These are phyloP conservation scores for Cokeromyces recurvatus DNA, from an alignment of 371 early-diverging fungal species.

Conservation along the genomic window DNA sequence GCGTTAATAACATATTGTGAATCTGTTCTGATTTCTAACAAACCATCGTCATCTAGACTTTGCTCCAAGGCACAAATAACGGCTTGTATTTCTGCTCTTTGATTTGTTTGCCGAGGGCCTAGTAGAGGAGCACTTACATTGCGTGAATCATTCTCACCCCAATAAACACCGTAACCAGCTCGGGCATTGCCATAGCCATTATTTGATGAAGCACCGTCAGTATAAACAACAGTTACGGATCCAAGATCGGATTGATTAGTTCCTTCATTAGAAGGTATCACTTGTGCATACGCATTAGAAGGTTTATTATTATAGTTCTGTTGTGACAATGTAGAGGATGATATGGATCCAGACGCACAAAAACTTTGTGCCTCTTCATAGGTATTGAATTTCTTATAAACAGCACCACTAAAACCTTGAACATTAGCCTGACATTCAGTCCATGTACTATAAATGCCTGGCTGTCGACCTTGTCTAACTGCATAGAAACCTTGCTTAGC, in stretches of 20 bases:
- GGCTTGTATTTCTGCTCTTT: conserved; percentile 82
- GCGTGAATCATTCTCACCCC: conserved; percentile 66
- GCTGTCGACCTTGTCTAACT: conserved; percentile 48
- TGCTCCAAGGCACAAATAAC: conserved; percentile 65
- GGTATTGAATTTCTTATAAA: conserved; percentile 56
- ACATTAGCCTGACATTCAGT: conserved; percentile 57
- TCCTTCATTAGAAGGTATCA: too few species aligned
- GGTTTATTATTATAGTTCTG: neutral
- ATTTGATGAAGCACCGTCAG: conserved; percentile 71
- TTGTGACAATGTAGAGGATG: too few species aligned
- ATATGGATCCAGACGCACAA: too few species aligned
- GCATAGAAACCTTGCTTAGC: conserved; percentile 44
- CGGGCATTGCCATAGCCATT: conserved; percentile 62
- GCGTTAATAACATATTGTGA: conserved; percentile 67
- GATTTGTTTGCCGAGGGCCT: conserved; percentile 73
- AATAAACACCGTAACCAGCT: conserved; percentile 86
- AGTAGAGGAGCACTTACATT: conserved; percentile 66
- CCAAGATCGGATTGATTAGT: too few species aligned
- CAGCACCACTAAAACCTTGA: conserved; percentile 47
- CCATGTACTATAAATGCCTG: conserved; percentile 60
- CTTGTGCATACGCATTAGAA: too few species aligned
- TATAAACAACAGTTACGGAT: conserved; percentile 58
- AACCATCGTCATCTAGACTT: conserved; percentile 14
- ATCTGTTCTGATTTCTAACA: conserved; percentile 64
- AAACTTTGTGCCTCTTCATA: conserved; percentile 49